Percentiles rank a stretch among this genome's conserved stretches.
These are phyloP conservation scores for Wickerhamiella qilinensis DNA, from an alignment of 805 yeast genomes.

Conservation along the genomic window DNA sequence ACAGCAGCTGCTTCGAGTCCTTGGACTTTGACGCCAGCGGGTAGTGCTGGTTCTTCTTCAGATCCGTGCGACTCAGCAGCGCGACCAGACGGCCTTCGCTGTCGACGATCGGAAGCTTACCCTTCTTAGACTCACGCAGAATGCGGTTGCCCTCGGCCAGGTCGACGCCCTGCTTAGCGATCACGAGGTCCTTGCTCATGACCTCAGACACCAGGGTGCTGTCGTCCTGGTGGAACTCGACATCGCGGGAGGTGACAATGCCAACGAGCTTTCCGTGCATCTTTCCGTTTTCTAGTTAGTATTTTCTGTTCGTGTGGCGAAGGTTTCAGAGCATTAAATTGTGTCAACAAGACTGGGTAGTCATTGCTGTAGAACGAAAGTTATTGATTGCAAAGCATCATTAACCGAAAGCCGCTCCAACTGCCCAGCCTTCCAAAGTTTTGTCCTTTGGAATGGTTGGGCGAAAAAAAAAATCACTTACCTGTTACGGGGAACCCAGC, in stretches of 20 bases:
- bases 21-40: conserved; percentile 92
- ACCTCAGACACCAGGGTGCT: conserved; percentile 48
- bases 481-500: conserved; percentile 99
- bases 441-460: not conserved
- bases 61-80: conserved; percentile 85
- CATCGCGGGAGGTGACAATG: conserved; percentile 91
- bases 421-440: no score
- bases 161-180: conserved; percentile 69
- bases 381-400: conserved; percentile 34
- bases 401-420: no score
- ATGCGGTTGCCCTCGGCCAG: conserved; percentile 79
- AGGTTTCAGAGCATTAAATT: conserved; percentile 22
- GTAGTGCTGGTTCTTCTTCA: conserved; percentile 85
- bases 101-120: conserved; percentile 92
- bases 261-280: conserved; percentile 84
- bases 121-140: conserved; percentile 85
- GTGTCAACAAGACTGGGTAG: conserved; percentile 95
- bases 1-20: conserved; percentile 82
- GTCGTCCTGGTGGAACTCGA: conserved; percentile 79
- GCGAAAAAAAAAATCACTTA: conserved; percentile 42
- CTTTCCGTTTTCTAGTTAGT: conserved; percentile 57
- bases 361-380: conserved; percentile 99
- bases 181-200: conserved; percentile 80
- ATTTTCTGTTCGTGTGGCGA: not conserved
- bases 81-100: conserved; percentile 59